phyloP scores from a whole-genome alignment of 1,139 yeast species.

The Wickerhamomyces sp. region DNA sequence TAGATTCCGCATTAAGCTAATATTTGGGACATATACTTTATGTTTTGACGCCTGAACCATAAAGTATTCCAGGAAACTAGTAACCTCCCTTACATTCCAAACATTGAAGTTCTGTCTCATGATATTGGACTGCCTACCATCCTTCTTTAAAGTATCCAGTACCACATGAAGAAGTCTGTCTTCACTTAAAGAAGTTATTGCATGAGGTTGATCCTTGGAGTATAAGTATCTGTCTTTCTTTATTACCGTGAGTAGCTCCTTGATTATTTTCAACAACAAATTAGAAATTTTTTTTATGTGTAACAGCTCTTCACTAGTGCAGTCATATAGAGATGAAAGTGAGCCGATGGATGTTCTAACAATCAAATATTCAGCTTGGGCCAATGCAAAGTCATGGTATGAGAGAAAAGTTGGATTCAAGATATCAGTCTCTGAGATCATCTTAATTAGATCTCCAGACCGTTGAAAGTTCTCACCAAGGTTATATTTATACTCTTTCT shows the following conservation, averaged over 20 bases:
- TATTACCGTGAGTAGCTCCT: conserved; percentile 43
- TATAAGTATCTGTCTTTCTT: conserved; percentile 34
- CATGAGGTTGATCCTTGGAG: conserved; percentile 30
- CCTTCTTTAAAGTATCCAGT: conserved; percentile 32
- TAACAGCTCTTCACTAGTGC: conserved; percentile 61
- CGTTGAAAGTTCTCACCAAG: conserved; percentile 6
- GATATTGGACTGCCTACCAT: conserved; percentile 52
- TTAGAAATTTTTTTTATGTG: conserved; percentile 30
- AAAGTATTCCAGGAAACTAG: conserved; percentile 64
- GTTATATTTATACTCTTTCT: conserved; percentile 17
- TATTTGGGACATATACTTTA: conserved; percentile 8
- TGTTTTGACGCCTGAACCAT: conserved; percentile 42
- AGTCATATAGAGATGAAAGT: conserved; percentile 60
- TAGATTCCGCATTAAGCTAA: conserved; percentile 10
- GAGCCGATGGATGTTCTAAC: conserved; percentile 77
- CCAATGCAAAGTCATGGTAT: conserved; percentile 44
- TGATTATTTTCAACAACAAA: conserved; percentile 37
- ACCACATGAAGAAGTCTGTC: conserved; percentile 42
- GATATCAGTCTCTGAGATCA: conserved; percentile 27
- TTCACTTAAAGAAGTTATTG: conserved; percentile 34
- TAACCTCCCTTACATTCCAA: conserved; percentile 55
- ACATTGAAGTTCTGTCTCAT: conserved; percentile 62
- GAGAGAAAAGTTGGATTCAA: conserved; percentile 37
- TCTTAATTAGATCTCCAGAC: conserved; percentile 31
- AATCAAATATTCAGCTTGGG: conserved; percentile 65